Base-by-base conservation (phyloP, 2,329 filamentous ascomycete genomes). In the Epichloe bromicola region DNA sequence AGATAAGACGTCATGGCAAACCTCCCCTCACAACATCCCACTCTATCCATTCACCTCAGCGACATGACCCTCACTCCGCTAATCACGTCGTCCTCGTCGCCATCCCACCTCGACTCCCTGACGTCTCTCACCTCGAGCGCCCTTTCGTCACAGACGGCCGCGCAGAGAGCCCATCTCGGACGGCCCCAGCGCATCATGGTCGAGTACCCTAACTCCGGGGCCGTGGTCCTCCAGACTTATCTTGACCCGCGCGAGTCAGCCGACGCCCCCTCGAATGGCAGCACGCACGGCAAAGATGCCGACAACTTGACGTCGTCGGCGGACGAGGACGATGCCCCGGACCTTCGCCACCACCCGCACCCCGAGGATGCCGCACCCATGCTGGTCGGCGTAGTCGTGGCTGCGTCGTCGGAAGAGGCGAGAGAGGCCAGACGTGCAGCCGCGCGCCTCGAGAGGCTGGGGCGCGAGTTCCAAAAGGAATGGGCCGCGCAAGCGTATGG, bases 41-140 rank as follows among this genome's bases (percentile, higher is more conserved):
- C 67, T 53, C 70, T 80, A 49, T 69, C 74, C 57, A 69, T 79
- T 54, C 75, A 80, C 68, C 73, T 82, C 53, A 72, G 75, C 56
- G 79, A 82, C 69, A 67, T 72, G 53, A 67, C 74, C 53, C 72
- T 79, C 56, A 78, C 75, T 4, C 76, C 79, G 34, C 71, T 83
- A 56, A 71, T 82, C 60, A 75, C 74, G 19, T 78, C 75, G 30
- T 72, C 74, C 52, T 67, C 65, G 49, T 68, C 68, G 20, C 64
- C 65, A 49, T 62, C 65, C 6, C 70, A 72, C 50, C 69, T 73
- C 52, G 67, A 73, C 48, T 69, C 75, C n/a, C 72, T 83, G 48
- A 71, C 74, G 6, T 62, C 69, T 4, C 71, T 82, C 41, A 71
- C 78, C 34, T 70, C 71, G 44, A 71, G 73, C 47, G 75, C 78